A percentile compares a stretch with the other conserved stretches of the same genome.
Evolutionary conservation across 345 rosid species (phyloP).

Genomic region (Eutrema heterophyllum): DNA sequence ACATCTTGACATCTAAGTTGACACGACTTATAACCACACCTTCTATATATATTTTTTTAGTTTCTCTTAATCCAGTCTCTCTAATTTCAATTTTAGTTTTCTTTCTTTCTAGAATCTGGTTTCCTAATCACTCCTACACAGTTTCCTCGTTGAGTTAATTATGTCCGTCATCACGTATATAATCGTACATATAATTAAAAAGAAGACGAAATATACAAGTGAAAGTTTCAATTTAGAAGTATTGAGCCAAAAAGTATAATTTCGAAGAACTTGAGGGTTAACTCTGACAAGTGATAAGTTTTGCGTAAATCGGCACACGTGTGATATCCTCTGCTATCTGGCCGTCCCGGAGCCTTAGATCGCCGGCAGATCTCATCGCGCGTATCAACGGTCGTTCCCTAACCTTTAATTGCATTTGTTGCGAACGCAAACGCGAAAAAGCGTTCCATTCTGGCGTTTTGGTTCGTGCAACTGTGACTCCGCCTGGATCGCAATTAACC

Average conservation of each 20-base stretch:
- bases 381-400: background rate
- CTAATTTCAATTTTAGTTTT: background rate
- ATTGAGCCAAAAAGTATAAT: background rate
- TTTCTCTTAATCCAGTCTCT: background rate
- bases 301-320: constrained; percentile 1
- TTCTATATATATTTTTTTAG: background rate
- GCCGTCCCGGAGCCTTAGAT: background rate
- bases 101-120: background rate
- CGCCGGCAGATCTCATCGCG: constrained; percentile 14
- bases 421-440: background rate
- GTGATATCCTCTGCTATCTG: background rate
- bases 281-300: background rate
- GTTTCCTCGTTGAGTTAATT: background rate
- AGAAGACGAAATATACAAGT: background rate
- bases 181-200: background rate
- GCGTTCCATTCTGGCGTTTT: constrained; percentile 8
- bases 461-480: background rate
- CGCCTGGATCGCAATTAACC: background rate
- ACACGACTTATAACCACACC: constrained; percentile 10
- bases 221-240: background rate
- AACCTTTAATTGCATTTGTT: background rate
- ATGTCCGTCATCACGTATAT: background rate
- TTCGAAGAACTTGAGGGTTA: background rate
- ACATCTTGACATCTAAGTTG: constrained; percentile 7
- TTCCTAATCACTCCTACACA: background rate